Percentiles rank a stretch among this genome's conserved stretches.
phyloP scores from a whole-genome alignment of 2,329 filamentous ascomycete genomes.

The Moelleriella libera region DNA sequence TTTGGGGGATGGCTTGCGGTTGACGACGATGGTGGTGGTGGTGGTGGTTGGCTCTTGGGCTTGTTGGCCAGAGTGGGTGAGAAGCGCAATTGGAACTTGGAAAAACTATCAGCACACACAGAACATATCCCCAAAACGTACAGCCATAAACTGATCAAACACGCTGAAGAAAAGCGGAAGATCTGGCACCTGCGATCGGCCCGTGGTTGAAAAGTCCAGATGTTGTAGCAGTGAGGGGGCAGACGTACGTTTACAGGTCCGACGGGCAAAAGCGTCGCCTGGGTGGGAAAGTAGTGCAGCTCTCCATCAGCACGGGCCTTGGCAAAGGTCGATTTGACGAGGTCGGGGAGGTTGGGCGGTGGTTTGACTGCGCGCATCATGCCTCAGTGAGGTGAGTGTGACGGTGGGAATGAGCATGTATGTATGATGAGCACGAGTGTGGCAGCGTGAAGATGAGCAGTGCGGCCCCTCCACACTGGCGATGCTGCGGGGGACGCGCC shows the following conservation, averaged over 20 bases:
- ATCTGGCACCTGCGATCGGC: no score
- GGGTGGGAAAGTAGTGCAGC: constrained; percentile 38
- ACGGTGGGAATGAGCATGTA: no score
- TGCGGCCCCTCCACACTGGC: no score
- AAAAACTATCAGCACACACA: neutral
- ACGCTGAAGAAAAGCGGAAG: no score
- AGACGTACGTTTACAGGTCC: constrained; percentile 25
- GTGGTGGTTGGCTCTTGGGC: constrained; percentile 27
- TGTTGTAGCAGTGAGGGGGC: neutral
- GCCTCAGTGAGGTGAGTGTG: no score
- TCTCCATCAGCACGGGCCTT: constrained; percentile 33
- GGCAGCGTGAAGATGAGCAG: no score
- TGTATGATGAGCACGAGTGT: no score
- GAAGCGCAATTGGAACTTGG: constrained; percentile 59
- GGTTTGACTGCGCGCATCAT: neutral
- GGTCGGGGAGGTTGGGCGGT: constrained; percentile 32
- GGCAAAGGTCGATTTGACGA: constrained; percentile 34
- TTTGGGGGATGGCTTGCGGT: constrained; percentile 12
- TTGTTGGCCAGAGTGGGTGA: constrained; percentile 56
- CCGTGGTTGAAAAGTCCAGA: neutral
- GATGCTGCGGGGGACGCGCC: no score
- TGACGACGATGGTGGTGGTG: neutral
- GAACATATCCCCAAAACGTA: no score
- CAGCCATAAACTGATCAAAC: no score
- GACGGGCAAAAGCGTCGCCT: constrained; percentile 32